Base-by-base conservation (phyloP, 179 eudicot species). In the Sideroxylon spinosum region DNA sequence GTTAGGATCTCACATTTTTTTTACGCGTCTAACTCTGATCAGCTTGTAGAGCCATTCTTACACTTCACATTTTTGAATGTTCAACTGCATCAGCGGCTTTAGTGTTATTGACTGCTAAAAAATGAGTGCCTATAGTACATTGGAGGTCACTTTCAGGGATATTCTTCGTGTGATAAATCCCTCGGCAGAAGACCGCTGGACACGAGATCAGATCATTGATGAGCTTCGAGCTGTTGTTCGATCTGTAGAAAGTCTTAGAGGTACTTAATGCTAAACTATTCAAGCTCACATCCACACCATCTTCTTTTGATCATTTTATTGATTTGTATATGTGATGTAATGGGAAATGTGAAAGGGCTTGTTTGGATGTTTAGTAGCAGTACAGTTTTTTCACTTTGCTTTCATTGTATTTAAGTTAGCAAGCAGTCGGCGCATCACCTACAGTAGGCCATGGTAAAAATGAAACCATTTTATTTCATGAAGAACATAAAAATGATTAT, bases 211-310 rank as follows among this genome's bases (percentile, higher is more conserved):
- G 71, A 82, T 91, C 53, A 87, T 95, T 79, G 76, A 80, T 12
- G 95, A 90, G 29, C 78, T 95, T 60, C 86, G 80, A 78, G 87
- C 65, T 70, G 84, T 84, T 78, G 86, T 91, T 76, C 78, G 84
- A 75, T 74, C 91, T 22, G 74, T 95, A 77, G 98, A 91, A 76
- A 91, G 88, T 81, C 88, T 95, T 67, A 88, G 91, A 91, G 99
- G 99, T 95, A 91, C 67, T 61, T 37, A 44, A 17, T 80, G 23
- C 74, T 70, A 44, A 64, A 22, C 12, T 59, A 48, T 57, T 17
- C 52, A 17, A 52, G 32, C 22, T 44, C 55, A 69, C 23, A 73
- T 32, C n/a, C 53, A 32, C 8, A 53, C 6, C 4, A 12, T 71
- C 25, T 55, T 55, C 26, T 60, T n/a, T 1, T 32, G 66, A 10